Evolutionary conservation across 2,329 filamentous ascomycete genomes (phyloP).

Genomic region (Moelleriella libera): DNA sequence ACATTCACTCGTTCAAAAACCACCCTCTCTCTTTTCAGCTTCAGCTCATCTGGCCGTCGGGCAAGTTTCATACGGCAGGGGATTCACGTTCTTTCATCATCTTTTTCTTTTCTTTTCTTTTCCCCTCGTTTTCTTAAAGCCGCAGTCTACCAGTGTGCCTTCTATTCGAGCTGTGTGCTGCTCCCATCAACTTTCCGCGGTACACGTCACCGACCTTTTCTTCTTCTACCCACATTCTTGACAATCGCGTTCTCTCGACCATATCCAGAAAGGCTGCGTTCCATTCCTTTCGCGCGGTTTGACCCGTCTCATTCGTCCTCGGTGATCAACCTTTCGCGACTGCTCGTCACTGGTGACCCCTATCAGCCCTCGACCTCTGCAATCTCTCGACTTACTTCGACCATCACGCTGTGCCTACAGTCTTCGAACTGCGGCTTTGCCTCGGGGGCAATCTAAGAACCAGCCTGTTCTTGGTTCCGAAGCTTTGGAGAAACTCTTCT

Average conservation of each 20-base stretch:
- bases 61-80: not conserved
- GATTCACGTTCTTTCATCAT: not conserved
- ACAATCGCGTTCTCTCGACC: not conserved
- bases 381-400: not conserved
- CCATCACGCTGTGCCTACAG: not conserved
- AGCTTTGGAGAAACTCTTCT: not conserved
- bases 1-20: not conserved
- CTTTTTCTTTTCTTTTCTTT: not conserved
- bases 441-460: not conserved
- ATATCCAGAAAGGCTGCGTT: not conserved
- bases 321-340: not conserved
- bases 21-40: not conserved
- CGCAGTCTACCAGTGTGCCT: not conserved
- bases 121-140: not conserved
- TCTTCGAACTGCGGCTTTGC: not conserved
- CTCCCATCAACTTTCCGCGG: not conserved
- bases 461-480: not conserved
- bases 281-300: conserved; percentile 3
- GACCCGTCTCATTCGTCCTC: not conserved
- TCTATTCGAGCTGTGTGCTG: not conserved
- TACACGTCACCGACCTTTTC: not conserved
- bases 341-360: conserved; percentile 3
- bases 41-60: not conserved
- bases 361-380: not conserved
- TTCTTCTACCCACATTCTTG: not conserved